Conservation (phyloP, 2,329 filamentous ascomycete genomes). For the Fusarium chaquense region DNA sequence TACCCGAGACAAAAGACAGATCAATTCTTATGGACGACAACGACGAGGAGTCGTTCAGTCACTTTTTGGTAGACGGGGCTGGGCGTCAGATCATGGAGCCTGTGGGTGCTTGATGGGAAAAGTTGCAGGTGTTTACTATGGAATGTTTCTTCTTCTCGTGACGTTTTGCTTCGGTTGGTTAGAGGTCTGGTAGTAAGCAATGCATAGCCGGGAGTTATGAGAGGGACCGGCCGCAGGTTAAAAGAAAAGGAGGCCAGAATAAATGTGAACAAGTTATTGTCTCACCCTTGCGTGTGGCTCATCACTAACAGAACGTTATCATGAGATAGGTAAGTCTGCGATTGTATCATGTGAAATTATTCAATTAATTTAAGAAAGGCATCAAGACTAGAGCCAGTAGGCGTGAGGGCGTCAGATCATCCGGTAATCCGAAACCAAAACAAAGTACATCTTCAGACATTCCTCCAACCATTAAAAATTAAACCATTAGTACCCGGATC, state of each 20-base stretch:
- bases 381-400: constrained; percentile 7
- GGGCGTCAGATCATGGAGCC: constrained; percentile 54
- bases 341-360: constrained; percentile 15
- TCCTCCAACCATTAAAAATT: constrained; percentile 25
- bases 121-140: neutral
- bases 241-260: neutral
- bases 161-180: neutral
- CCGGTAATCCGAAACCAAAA: constrained; percentile 26
- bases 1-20: constrained; percentile 55
- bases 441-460: constrained; percentile 12
- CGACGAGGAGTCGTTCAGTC: constrained; percentile 59
- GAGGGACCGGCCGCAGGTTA: neutral
- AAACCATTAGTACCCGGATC: constrained; percentile 2
- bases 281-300: neutral
- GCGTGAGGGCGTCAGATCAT: constrained; percentile 18
- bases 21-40: constrained; percentile 54
- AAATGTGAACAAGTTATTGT: neutral
- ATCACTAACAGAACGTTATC: neutral
- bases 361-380: constrained; percentile 9
- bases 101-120: constrained; percentile 43
- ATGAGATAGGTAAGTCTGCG: neutral
- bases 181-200: neutral
- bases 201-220: constrained; percentile 22
- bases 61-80: constrained; percentile 56
- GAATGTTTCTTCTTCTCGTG: neutral